These are phyloP conservation scores for Nemania abortiva DNA, from an alignment of 2,329 filamentous ascomycete species.

Conservation along the genomic window DNA sequence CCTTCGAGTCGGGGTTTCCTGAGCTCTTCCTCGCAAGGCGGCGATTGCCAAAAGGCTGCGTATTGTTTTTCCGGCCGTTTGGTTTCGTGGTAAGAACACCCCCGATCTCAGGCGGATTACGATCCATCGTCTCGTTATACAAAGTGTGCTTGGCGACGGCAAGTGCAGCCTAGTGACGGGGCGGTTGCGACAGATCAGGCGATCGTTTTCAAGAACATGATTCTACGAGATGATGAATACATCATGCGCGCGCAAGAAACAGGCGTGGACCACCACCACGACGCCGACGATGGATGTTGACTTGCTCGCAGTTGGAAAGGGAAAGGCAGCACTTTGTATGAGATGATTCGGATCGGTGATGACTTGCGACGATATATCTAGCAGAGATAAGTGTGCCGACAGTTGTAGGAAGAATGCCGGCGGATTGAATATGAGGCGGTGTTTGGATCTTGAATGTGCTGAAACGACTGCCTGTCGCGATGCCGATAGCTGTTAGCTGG, in stretches of 20 bases:
- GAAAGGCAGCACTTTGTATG: background rate
- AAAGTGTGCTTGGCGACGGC: constrained; percentile 1
- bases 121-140: constrained; percentile 41
- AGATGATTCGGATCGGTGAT: background rate
- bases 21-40: constrained; percentile 36
- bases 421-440: background rate
- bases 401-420: background rate
- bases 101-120: constrained; percentile 37
- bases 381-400: background rate
- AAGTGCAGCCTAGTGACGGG: constrained; percentile 4
- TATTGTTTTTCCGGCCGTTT: constrained; percentile 44
- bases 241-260: constrained; percentile 33
- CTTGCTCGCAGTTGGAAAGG: background rate
- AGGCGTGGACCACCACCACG: background rate
- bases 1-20: constrained; percentile 41
- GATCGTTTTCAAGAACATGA: constrained; percentile 31
- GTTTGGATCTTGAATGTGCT: background rate
- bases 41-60: constrained; percentile 40
- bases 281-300: constrained; percentile 3
- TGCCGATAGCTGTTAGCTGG: background rate
- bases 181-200: constrained; percentile 34
- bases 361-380: background rate
- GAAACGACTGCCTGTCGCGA: constrained; percentile 22
- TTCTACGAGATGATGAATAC: constrained; percentile 22
- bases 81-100: constrained; percentile 45